Conservation (phyloP, 495 filamentous ascomycete genomes). For the Neurospora africana region DNA sequence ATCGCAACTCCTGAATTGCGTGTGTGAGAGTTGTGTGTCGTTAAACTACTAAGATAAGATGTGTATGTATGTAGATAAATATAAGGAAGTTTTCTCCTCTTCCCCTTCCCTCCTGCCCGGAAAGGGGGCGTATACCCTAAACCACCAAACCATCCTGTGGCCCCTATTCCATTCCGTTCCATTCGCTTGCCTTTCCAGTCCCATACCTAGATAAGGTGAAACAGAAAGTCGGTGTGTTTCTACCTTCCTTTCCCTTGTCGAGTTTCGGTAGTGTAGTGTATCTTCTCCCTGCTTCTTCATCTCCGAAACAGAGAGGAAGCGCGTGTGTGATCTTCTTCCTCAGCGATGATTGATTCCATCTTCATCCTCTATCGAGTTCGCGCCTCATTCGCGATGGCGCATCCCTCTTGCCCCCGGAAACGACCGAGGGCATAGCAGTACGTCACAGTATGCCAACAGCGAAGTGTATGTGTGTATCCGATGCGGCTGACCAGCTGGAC, state of each 20-base stretch:
- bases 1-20: background rate
- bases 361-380: background rate
- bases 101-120: background rate
- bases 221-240: background rate
- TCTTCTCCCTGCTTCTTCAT: background rate
- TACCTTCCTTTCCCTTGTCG: background rate
- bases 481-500: background rate
- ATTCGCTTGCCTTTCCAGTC: background rate
- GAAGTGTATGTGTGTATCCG: background rate
- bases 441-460: background rate
- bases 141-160: background rate
- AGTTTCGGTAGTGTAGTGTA: background rate
- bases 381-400: background rate
- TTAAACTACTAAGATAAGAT: constrained; percentile 1
- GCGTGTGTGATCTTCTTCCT: background rate
- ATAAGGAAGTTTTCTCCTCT: background rate
- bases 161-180: background rate
- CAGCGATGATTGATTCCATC: background rate
- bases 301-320: background rate
- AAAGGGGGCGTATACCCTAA: background rate
- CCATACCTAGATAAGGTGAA: background rate
- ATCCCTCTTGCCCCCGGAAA: background rate
- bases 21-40: background rate
- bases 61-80: constrained; percentile 1
- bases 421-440: background rate